Evolutionary conservation across 345 rosid species (phyloP), one percentile per base, ranked within the genome.

Genomic region (Aquilaria yunnanensis): DNA sequence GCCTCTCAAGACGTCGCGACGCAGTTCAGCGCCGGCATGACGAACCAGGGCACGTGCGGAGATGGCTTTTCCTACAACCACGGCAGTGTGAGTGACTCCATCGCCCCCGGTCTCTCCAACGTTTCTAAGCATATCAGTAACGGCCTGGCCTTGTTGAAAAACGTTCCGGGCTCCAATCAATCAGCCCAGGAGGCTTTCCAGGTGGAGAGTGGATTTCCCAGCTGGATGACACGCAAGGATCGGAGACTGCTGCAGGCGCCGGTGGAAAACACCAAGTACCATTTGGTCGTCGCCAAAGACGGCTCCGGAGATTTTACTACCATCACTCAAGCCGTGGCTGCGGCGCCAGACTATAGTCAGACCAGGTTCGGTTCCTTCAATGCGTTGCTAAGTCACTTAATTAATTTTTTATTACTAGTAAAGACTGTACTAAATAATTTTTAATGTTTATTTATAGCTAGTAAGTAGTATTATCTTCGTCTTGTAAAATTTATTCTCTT

Each of bases 11-110:
- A 80, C 62, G 48, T 89, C 68, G 83, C 74, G 49, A 87, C 93
- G 47, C 60, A 89, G 50, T 68, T 89, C 16, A 87, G 91, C 70
- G 83, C 70, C 13, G 85, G 96, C 51, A 87, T 89, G 81, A 89
- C 96, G 14, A 85, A 89, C 67, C 93, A 87, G 78, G 85, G 82
- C 83, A 89, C 98, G 54, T 92, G 96, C 60, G 96, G 89, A 8
- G 93, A 89, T 43, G 96, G 98, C 69, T 87, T 92, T 34, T 75
- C 78, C 9, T 68, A 68, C 53, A 67, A 81, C 57, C 70, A 62
- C 14, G 77, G 73, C 12, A 37, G 8, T 37, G 68, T 85, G 31
- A 70, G 82, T 55, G 68, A 73, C 4, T 30, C 49, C 4, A 80
- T 92, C 70, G 64, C 83, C 82, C 66, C 32, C 8, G 67, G 67